A percentile compares a stretch with the other conserved stretches of the same genome.
Conservation (phyloP, 108 stramenopile species). For the Skeletonema menzelii region DNA sequence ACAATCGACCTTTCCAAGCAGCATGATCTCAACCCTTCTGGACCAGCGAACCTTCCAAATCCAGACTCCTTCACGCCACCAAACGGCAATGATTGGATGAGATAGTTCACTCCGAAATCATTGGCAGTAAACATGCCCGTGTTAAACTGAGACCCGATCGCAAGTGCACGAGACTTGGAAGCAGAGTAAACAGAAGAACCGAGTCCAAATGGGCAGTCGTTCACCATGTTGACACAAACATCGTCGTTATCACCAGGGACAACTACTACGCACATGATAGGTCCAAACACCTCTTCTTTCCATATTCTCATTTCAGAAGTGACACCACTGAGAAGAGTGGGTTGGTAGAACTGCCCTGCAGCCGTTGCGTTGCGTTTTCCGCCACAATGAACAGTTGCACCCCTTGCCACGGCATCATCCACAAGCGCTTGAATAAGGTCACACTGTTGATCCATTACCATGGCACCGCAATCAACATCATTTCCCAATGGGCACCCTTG, state of each 20-base stretch:
- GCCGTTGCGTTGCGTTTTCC: constrained; percentile 68
- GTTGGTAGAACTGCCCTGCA: constrained; percentile 92
- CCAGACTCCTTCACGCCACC: constrained; percentile 97
- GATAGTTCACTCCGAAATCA: constrained; percentile 96
- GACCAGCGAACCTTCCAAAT: constrained; percentile 97
- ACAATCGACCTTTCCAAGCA: constrained; percentile 92
- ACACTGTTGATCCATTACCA: constrained; percentile 89
- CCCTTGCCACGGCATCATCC: constrained; percentile 96
- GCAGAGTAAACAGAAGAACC: constrained; percentile 92
- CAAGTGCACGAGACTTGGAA: constrained; percentile 62
- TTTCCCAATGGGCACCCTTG: constrained; percentile 84
- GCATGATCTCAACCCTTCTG: constrained; percentile 95
- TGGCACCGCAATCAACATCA: constrained; percentile 92
- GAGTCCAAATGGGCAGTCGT: constrained; percentile 90
- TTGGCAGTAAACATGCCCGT: constrained; percentile 98
- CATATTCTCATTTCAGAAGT: constrained; percentile 91
- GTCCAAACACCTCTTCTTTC: constrained; percentile 98
- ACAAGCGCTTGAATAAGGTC: constrained; percentile 85
- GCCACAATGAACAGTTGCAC: constrained; percentile 90
- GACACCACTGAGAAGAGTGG: constrained; percentile 94
- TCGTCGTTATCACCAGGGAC: constrained; percentile 87
- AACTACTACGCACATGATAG: constrained; percentile 96
- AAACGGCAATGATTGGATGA: constrained; percentile 97
- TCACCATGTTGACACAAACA: constrained; percentile 82
- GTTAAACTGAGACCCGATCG: constrained; percentile 83